Evolutionary conservation across 805 yeast genomes (phyloP), one percentile per base, ranked within the genome.

Genomic region (Candida insectorum): DNA sequence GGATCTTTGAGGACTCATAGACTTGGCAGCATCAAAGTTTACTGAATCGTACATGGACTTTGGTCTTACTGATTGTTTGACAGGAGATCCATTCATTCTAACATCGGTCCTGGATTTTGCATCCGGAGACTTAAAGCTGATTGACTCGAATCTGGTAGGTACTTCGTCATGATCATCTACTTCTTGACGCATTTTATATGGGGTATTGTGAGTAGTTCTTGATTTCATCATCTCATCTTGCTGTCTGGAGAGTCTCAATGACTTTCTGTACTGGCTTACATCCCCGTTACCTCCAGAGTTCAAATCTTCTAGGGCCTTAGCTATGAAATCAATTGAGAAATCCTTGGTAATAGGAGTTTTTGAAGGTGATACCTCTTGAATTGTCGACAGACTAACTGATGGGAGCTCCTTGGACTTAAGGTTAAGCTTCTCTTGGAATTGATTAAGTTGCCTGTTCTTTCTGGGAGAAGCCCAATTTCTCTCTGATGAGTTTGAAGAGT

Each of bases 381-480:
- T 20, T 27, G 26, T 33, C 41, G 24, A 30, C 25, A 23, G 28
- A 22, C 14, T 36, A 26, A 28, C 39, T 11, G 34, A 37, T 6
- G 60, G 53, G 8, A 59, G 45, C 24, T 61, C 65, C 34, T 55
- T 54, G 3, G 59, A 42, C 35, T 58, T 55, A 26, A 59, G 44
- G 44, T 65, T 64, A 33, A 66, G 64, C 38, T 57, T 56, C 27
- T 60, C 63, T 36, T 65, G 73, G 16, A 64, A 43, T 37, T 60
- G 58, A 18, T 47, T 47, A 24, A 58, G 45, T 39, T 57, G 62
- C 37, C 52, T 44, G 33, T 56, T 60, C 39, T 52, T 54, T 31
- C 60, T 51, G 3, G 73, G 73, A n/a, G 69, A 61, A 6, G 69
- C 60, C 73, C 73, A 67, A 40, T 60, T 60, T 28, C 70, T 48